Evolutionary conservation across 306 rosid species (phyloP).

Genomic region (Pterocarpus santalinus): DNA sequence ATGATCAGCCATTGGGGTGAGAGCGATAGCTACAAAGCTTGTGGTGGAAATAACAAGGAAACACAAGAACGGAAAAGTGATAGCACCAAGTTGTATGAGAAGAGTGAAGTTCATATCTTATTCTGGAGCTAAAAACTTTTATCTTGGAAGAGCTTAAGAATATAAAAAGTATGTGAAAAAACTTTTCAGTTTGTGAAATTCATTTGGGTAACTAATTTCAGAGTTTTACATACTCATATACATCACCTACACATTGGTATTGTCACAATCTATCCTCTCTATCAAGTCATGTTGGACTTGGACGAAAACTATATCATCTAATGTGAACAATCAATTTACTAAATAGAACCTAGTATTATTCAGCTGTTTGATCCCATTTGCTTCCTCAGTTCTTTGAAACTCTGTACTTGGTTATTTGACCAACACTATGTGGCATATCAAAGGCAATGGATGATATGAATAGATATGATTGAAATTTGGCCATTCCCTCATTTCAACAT

Average conservation of each 20-base stretch:
- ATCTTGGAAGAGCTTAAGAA: too few species aligned
- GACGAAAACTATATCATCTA: neutral
- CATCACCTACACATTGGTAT: neutral
- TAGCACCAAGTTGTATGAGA: too few species aligned
- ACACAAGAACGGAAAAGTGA: too few species aligned
- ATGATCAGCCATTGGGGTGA: too few species aligned
- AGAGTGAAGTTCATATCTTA: too few species aligned
- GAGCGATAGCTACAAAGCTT: too few species aligned
- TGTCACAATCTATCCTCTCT: slow-evolving; percentile 23
- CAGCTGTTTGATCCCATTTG: too few species aligned
- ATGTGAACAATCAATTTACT: neutral
- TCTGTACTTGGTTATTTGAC: neutral
- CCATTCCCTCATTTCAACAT: neutral
- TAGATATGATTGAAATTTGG: neutral
- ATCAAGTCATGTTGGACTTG: neutral
- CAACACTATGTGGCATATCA: neutral
- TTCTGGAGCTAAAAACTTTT: too few species aligned
- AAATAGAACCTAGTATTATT: neutral
- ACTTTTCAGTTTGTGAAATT: slow-evolving; percentile 2
- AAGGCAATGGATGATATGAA: neutral
- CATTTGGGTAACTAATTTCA: neutral
- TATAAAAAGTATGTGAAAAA: slow-evolving; percentile 16
- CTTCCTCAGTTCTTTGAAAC: neutral
- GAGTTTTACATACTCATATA: neutral
- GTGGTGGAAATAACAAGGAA: too few species aligned